Conservation (phyloP, 1,284 basidiomycete species). For the Marasmius oreades region DNA sequence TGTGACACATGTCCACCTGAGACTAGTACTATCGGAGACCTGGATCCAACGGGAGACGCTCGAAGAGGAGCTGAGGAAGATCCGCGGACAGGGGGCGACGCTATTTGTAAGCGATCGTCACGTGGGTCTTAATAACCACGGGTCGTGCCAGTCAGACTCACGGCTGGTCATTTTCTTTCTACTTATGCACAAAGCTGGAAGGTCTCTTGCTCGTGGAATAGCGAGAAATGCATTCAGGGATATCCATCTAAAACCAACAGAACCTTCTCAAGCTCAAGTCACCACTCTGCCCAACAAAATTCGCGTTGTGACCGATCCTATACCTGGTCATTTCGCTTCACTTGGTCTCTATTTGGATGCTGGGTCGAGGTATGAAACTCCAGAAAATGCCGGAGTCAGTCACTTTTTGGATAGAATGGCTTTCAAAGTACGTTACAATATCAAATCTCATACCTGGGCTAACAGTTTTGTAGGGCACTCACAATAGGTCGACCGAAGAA, state of each 20-base stretch:
- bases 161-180: background rate
- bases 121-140: too few relatives aligned
- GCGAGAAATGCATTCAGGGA: slow-evolving; percentile 5
- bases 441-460: background rate
- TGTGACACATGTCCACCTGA: too few relatives aligned
- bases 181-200: background rate
- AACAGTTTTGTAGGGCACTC: slow-evolving; percentile 46
- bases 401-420: slow-evolving; percentile 95
- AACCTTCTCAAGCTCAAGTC: slow-evolving; percentile 44
- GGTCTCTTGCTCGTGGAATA: slow-evolving; percentile 7
- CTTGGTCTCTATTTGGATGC: slow-evolving; percentile 94
- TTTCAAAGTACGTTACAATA: slow-evolving; percentile 74
- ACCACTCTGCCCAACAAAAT: slow-evolving; percentile 92
- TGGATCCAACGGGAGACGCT: background rate
- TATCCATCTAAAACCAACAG: slow-evolving; percentile 4
- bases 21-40: too few relatives aligned
- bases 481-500: slow-evolving; percentile 58
- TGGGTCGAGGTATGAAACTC: slow-evolving; percentile 88
- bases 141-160: too few relatives aligned
- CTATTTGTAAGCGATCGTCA: too few relatives aligned
- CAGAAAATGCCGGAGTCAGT: slow-evolving; percentile 75
- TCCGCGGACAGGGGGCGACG: too few relatives aligned
- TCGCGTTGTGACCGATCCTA: slow-evolving; percentile 87
- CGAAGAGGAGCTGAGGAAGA: background rate
- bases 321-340: slow-evolving; percentile 93